These are phyloP conservation scores for Pseudozyma pruni DNA, from an alignment of 1,284 basidiomycete species.

Conservation along the genomic window DNA sequence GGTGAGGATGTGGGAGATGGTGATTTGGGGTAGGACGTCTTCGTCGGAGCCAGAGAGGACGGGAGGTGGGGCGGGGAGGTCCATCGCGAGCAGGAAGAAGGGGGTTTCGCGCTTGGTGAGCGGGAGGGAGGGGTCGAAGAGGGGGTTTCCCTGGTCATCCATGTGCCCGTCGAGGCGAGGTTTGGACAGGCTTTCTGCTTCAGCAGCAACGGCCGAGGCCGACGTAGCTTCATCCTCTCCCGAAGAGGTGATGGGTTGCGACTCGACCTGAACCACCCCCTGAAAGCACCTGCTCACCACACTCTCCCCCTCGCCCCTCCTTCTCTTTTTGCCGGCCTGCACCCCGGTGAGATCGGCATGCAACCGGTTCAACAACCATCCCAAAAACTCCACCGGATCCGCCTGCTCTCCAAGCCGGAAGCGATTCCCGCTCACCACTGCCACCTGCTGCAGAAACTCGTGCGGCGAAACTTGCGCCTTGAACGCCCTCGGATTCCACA, in stretches of 20 bases:
- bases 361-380: conserved; percentile 92
- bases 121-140: conserved; percentile 70
- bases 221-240: conserved; percentile 4
- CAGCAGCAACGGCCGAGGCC: conserved; percentile 4
- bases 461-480: conserved; percentile 98
- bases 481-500: conserved; percentile 83
- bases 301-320: conserved; percentile 31
- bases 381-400: conserved; percentile 94
- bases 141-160: conserved; percentile 51
- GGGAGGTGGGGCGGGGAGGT: conserved; percentile 88
- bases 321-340: conserved; percentile 73
- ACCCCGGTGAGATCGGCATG: conserved; percentile 79
- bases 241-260: conserved; percentile 71
- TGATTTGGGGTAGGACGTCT: conserved; percentile 98
- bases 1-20: conserved; percentile 86
- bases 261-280: conserved; percentile 90
- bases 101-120: conserved; percentile 87
- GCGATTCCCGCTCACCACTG: conserved; percentile 83
- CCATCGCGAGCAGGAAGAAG: conserved; percentile 93
- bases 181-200: conserved; percentile 12
- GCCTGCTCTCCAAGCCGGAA: conserved; percentile 92
- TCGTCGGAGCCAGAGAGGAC: conserved; percentile 91
- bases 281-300: conserved; percentile 94
- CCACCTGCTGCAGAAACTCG: conserved; percentile 96
- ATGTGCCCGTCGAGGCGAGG: conserved; percentile 40